Base-by-base conservation (phyloP, 306 rosid species). In the Trichosanthes truncata region DNA sequence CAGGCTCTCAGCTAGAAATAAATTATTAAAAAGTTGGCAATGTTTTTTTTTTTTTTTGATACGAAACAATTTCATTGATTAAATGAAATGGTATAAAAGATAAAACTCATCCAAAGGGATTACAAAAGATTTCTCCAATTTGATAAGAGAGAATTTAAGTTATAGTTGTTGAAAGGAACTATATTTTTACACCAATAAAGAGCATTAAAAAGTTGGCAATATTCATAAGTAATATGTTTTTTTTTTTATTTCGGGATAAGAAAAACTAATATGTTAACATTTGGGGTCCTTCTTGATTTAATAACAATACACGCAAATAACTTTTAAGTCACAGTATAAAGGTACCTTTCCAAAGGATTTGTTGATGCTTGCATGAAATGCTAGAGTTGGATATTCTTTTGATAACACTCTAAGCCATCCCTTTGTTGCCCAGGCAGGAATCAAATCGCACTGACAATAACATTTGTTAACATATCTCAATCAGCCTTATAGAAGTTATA, bases 351-450 rank as follows among this genome's bases (percentile, higher is more conserved):
- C 97, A 82, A 95, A 95, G 79, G 97, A 93, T 85, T 93, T 95
- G 84, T 93, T 95, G 79, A 93, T 85, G 85, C 97, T 93, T 53
- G 97, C 97, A 80, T 95, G 99, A 86, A 95, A 95, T 65, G 99
- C 99, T 43, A 95, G 89, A 79, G 97, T 90, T 67, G 99, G 97
- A 85, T 81, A 95, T 76, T 92, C 97, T 65, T 86, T 88, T 0
- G 97, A 92, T 87, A 95, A 83, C 74, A 86, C 91, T 81, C 94
- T 93, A 73, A 92, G 95, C 99, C 99, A 95, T 41, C 91, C 93
- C 84, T 91, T 91, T 20, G 97, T 93, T 59, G 91, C 97, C 99
- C 97, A 93, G 41, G 97, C 93, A 62, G 99, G 99, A 87, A 95
- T 29, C 74, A 95, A 78, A 85, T 95, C 99, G 45, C 97, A 90